Percentiles rank a stretch among this genome's conserved stretches.
Evolutionary conservation across 1,139 yeast genomes (phyloP).

Genomic region (Geotrichum restrictum): DNA sequence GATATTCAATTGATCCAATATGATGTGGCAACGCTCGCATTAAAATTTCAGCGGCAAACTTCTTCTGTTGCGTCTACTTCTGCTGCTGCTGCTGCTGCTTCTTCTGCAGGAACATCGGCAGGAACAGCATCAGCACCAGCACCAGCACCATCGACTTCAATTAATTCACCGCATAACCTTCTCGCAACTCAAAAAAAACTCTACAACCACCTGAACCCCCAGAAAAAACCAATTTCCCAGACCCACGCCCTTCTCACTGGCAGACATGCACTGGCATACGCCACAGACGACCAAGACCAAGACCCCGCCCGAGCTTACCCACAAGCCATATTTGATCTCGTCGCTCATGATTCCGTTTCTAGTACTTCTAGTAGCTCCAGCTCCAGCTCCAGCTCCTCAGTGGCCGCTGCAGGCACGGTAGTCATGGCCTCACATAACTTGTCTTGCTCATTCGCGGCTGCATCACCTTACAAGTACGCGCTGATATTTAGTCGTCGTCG

Average conservation of each 20-base stretch:
- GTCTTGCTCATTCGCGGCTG: conserved; percentile 15
- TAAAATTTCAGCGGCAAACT: conserved; percentile 11
- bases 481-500: conserved; percentile 17
- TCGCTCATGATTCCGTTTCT: no score
- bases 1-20: conserved; percentile 18
- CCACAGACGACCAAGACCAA: background rate
- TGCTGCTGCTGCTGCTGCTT: background rate
- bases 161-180: conserved; percentile 12
- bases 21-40: conserved; percentile 18
- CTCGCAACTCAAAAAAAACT: conserved; percentile 18
- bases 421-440: conserved; percentile 18
- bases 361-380: no score
- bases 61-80: background rate
- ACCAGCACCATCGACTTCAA: background rate
- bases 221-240: conserved; percentile 10
- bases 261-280: conserved; percentile 9
- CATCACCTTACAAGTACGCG: conserved; percentile 18
- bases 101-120: no score
- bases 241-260: conserved; percentile 15
- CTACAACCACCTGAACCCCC: conserved; percentile 18
- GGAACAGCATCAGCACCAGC: no score
- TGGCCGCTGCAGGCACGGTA: background rate
- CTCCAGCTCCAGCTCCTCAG: no score
- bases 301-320: background rate
- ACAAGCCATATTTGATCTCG: conserved; percentile 4